Conservation (phyloP, 179 eudicot species). For the Drosera spatulata region DNA sequence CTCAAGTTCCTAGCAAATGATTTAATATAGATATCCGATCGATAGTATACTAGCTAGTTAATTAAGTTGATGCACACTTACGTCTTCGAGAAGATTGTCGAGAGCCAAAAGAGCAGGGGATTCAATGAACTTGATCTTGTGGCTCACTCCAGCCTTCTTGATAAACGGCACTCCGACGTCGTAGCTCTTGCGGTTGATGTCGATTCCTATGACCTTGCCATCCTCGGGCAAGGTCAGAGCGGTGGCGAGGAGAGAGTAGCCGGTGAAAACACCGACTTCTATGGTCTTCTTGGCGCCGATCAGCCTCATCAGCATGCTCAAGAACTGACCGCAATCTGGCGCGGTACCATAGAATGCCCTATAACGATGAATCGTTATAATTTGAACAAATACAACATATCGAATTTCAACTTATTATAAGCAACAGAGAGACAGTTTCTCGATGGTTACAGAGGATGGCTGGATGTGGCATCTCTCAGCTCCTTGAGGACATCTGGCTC, state of each 20-base stretch:
- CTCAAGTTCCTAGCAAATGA: no score
- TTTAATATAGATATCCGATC: no score
- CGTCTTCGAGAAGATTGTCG: slow-evolving; percentile 13
- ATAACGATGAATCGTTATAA: neutral
- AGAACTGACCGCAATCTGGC: slow-evolving; percentile 30
- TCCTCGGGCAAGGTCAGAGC: no score
- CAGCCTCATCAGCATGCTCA: slow-evolving; percentile 28
- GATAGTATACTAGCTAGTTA: no score
- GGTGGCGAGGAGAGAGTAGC: no score
- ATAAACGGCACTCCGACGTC: slow-evolving; percentile 21
- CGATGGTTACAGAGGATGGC: slow-evolving; percentile 26
- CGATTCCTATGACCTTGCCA: slow-evolving; percentile 2
- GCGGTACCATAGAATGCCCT: slow-evolving; percentile 5
- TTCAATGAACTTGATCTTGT: slow-evolving; percentile 22
- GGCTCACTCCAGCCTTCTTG: slow-evolving; percentile 19
- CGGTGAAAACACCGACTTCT: no score
- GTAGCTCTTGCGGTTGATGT: slow-evolving; percentile 8
- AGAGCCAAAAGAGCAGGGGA: slow-evolving; percentile 17
- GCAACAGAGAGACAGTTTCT: neutral
- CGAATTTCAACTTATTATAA: neutral
- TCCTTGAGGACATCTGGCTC: slow-evolving; percentile 37
- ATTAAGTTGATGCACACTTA: slow-evolving; percentile 5
- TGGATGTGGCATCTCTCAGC: slow-evolving; percentile 33
- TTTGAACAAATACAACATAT: neutral
- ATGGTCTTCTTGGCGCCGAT: no score